These are phyloP conservation scores for Plectosphaerella plurivora DNA, from an alignment of 2,329 filamentous ascomycete species.

Conservation along the genomic window DNA sequence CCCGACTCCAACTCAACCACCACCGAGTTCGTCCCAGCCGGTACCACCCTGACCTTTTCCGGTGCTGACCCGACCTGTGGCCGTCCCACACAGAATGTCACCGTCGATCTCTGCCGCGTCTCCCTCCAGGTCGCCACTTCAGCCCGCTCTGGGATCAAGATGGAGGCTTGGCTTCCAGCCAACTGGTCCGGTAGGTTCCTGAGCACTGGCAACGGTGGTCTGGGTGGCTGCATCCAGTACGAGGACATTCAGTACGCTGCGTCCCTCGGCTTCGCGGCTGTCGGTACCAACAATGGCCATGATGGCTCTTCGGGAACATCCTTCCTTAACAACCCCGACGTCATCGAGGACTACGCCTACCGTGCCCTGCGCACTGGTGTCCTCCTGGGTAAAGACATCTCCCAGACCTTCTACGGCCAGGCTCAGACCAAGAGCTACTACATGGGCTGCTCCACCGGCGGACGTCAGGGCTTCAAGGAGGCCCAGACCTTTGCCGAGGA, in stretches of 20 bases:
- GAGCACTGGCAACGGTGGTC: conserved; percentile 43
- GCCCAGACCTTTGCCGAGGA: conserved; percentile 33
- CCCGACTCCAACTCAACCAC: conserved; percentile 16
- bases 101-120: conserved; percentile 22
- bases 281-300: conserved; percentile 46
- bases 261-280: conserved; percentile 35
- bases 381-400: conserved; percentile 34
- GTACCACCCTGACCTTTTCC: conserved; percentile 30
- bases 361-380: conserved; percentile 27
- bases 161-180: conserved; percentile 42
- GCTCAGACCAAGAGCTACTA: conserved; percentile 39
- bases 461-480: conserved; percentile 45
- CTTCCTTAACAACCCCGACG: conserved; percentile 29
- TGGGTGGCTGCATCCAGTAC: conserved; percentile 42
- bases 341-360: conserved; percentile 24
- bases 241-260: conserved; percentile 36
- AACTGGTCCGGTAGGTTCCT: conserved; percentile 40
- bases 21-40: conserved; percentile 25
- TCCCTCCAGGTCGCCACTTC: conserved; percentile 27
- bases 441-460: conserved; percentile 49
- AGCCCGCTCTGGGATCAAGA: conserved; percentile 34
- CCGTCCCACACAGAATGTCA: conserved; percentile 13
- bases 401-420: conserved; percentile 34
- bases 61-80: conserved; percentile 32
- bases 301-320: conserved; percentile 31